phyloP scores from a whole-genome alignment of 208 protist genomes.

The Wallacemonas collosoma region DNA sequence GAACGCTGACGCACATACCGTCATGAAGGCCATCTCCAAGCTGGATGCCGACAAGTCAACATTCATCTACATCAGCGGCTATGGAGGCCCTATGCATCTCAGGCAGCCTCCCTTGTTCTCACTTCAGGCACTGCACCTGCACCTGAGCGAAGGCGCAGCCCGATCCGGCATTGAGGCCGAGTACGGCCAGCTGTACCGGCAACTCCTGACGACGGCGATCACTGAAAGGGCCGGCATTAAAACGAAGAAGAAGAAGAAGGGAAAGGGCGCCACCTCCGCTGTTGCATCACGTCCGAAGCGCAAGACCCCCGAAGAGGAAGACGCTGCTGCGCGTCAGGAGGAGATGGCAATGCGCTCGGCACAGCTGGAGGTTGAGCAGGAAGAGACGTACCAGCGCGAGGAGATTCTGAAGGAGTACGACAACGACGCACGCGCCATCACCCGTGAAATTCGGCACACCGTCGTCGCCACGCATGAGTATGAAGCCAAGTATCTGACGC shows the following conservation, averaged over 20 bases:
- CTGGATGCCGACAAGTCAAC: constrained; percentile 59
- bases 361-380: constrained; percentile 57
- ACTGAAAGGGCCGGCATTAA: constrained; percentile 36
- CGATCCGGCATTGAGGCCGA: constrained; percentile 57
- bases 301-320: constrained; percentile 52
- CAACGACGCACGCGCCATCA: constrained; percentile 53
- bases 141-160: constrained; percentile 54
- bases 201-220: constrained; percentile 35
- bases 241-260: constrained; percentile 54
- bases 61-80: constrained; percentile 88
- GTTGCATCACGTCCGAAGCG: constrained; percentile 34
- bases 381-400: constrained; percentile 44
- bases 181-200: constrained; percentile 31
- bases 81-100: constrained; percentile 74
- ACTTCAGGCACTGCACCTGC: constrained; percentile 61
- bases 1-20: constrained; percentile 41
- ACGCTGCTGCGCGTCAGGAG: constrained; percentile 54
- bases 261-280: constrained; percentile 33
- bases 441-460: constrained; percentile 58
- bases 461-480: constrained; percentile 63
- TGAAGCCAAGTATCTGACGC: constrained; percentile 59
- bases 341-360: constrained; percentile 50
- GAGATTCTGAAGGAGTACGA: constrained; percentile 60
- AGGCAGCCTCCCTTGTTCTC: constrained; percentile 66
- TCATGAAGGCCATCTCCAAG: constrained; percentile 66